Base-by-base conservation (phyloP, 768 basidiomycete species). In the Hericium rajendrae region DNA sequence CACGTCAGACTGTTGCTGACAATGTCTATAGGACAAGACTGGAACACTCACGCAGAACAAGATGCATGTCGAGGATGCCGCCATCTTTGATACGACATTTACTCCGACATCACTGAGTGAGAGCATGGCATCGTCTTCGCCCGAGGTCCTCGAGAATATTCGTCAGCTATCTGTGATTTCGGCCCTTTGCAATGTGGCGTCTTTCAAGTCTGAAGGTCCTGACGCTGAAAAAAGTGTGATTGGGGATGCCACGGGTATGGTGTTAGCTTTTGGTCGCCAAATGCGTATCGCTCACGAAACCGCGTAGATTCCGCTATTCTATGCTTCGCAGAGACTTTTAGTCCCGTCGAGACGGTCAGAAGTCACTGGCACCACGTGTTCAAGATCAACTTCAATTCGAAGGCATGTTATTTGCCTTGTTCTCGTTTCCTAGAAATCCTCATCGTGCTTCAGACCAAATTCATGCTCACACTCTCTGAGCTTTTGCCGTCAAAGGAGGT, bases 21-120 rank as follows among this genome's bases (percentile, higher is more conserved):
- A 16, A 26, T 37, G 6, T 32, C 9, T 3, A 10, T 46, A 62
- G 61, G 79, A 86, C 64, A 86, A 86, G 67, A 82, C 82, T 0
- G 81, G 83, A 13, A 83, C 81, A 0, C 69, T 85, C 18, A 85
- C 84, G 1, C 74, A 78, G 64, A 83, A 83, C 65, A 74, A 69
- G 59, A 83, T 85, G 82, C 72, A 78, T 11, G 81, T 78, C 48
- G 75, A 77, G 28, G 77, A 78, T 48, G 69, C 76, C 38, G 74
- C 77, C 60, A 70, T 68, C 51, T 69, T 67, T 58, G 71, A 65
- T 68, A 67, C 53, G 61, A 66, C 48, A 62, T 67, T 18, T 61
- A 63, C 16, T 53, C 69, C 18, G 55, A 43, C 41, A 4, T 20
- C 55, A 12, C 49, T 63, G n/a, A 32, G 24, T 20, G 52, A 60